Percentiles rank a stretch among this genome's conserved stretches.
Evolutionary conservation across 495 filamentous ascomycete species (phyloP).

Genomic region (Aspergillus ellipticus): DNA sequence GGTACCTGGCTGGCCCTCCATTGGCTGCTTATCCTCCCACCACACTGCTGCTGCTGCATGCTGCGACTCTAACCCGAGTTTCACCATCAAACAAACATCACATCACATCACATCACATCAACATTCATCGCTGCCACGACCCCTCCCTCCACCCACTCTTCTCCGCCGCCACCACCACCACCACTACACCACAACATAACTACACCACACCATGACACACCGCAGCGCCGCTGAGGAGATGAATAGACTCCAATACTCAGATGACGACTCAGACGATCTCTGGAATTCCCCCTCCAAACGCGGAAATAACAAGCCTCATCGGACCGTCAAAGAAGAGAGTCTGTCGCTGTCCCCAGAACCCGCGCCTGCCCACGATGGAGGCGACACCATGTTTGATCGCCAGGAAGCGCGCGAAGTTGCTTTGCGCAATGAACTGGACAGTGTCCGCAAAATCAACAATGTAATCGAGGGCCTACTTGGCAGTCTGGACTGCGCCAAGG

Average conservation of each 20-base stretch:
- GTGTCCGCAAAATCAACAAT: conserved; percentile 78
- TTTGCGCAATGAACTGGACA: conserved; percentile 73
- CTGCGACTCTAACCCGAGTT: background rate
- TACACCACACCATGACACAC: conserved; percentile 24
- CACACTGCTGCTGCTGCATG: background rate
- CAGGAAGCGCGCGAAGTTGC: conserved; percentile 69
- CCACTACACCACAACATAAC: conserved; percentile 15
- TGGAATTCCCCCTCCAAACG: conserved; percentile 67
- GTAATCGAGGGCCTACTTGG: conserved; percentile 80
- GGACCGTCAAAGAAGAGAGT: conserved; percentile 30
- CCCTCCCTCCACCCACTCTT: conserved; percentile 5
- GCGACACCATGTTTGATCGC: conserved; percentile 54
- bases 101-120: background rate
- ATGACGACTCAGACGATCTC: conserved; percentile 64
- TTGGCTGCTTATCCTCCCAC: background rate
- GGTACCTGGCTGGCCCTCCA: background rate
- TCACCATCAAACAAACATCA: background rate
- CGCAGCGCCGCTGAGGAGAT: conserved; percentile 42
- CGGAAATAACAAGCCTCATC: conserved; percentile 21
- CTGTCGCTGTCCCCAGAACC: conserved; percentile 30
- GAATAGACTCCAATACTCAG: conserved; percentile 53
- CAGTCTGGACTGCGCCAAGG: conserved; percentile 74
- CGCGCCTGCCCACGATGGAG: conserved; percentile 38
- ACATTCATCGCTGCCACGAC: background rate
- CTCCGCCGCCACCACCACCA: background rate